These are phyloP conservation scores for Orbilia blumenaviensis DNA, from an alignment of 2,329 filamentous ascomycete genomes.

Conservation along the genomic window DNA sequence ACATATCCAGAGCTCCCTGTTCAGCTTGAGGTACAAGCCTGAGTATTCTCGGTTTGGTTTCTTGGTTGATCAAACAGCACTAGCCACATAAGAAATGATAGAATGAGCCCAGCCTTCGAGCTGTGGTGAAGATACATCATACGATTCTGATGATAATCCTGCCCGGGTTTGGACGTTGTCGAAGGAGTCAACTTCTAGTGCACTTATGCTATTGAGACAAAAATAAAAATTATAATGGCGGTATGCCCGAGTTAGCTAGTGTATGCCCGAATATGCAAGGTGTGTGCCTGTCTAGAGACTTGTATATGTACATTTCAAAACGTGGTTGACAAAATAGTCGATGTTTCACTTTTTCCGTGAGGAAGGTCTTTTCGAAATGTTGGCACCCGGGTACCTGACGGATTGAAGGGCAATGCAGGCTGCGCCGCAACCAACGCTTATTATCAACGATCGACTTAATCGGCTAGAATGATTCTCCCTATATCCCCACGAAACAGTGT, in stretches of 20 bases:
- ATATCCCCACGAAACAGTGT: slow-evolving; percentile 30
- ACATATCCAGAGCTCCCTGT: slow-evolving; percentile 7
- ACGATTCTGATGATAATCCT: slow-evolving; percentile 33
- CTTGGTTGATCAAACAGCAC: slow-evolving; percentile 12
- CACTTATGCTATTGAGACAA: slow-evolving; percentile 36
- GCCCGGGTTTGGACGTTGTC: slow-evolving; percentile 36
- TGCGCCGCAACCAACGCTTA: background rate
- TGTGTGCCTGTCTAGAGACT: slow-evolving; percentile 32
- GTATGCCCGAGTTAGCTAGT: slow-evolving; percentile 8
- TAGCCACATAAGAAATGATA: background rate
- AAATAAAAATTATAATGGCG: background rate
- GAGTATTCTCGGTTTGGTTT: slow-evolving; percentile 33
- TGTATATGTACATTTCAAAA: slow-evolving; percentile 27
- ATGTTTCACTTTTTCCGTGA: slow-evolving; percentile 35
- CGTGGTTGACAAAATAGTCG: slow-evolving; percentile 18
- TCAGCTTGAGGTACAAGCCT: background rate
- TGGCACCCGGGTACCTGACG: slow-evolving; percentile 24
- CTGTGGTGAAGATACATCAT: slow-evolving; percentile 23
- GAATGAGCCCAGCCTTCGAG: background rate
- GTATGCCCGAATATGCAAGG: background rate
- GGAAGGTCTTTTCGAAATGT: slow-evolving; percentile 27
- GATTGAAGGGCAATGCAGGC: slow-evolving; percentile 14
- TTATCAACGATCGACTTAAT: slow-evolving; percentile 19
- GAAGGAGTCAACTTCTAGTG: slow-evolving; percentile 22
- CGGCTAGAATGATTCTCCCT: slow-evolving; percentile 14